Conservation (phyloP, 371 early-diverging fungal species). For the Lichtheimia hyalospora region DNA sequence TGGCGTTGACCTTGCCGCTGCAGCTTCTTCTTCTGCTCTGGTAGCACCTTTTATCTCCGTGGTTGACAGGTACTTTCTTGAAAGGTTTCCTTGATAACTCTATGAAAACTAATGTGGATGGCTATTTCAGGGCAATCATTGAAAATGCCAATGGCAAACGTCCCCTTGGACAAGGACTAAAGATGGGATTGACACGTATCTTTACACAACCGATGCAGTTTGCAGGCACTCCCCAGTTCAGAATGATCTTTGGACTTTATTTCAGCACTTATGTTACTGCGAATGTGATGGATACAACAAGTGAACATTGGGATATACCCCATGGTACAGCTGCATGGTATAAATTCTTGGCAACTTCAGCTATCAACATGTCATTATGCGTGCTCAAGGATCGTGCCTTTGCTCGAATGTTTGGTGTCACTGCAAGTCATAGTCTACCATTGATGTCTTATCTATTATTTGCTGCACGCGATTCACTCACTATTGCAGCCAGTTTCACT, state of each 20-base stretch:
- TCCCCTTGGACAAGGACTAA: constrained; percentile 42
- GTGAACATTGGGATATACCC: constrained; percentile 35
- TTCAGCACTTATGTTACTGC: constrained; percentile 60
- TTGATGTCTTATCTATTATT: constrained; percentile 52
- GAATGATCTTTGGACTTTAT: constrained; percentile 57
- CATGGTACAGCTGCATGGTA: constrained; percentile 29
- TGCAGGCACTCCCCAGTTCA: constrained; percentile 43
- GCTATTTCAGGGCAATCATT: constrained; percentile 51
- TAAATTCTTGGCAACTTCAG: constrained; percentile 61
- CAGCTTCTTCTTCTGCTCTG: constrained; percentile 41
- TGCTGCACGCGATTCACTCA: constrained; percentile 60
- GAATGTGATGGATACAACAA: constrained; percentile 55
- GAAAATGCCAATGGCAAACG: constrained; percentile 60
- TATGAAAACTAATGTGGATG: not conserved
- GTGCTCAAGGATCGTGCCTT: constrained; percentile 64
- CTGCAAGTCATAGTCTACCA: constrained; percentile 50
- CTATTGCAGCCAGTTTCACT: constrained; percentile 69
- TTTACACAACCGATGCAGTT: constrained; percentile 47
- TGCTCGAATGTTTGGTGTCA: constrained; percentile 59
- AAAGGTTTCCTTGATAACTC: not conserved
- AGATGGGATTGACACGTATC: constrained; percentile 37
- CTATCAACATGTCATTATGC: constrained; percentile 56
- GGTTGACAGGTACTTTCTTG: constrained; percentile 54
- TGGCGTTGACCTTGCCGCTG: constrained; percentile 45
- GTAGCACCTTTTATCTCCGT: constrained; percentile 66